These are phyloP conservation scores for Hyphodiscus hymeniophilus DNA, from an alignment of 495 filamentous ascomycete genomes.

Conservation along the genomic window DNA sequence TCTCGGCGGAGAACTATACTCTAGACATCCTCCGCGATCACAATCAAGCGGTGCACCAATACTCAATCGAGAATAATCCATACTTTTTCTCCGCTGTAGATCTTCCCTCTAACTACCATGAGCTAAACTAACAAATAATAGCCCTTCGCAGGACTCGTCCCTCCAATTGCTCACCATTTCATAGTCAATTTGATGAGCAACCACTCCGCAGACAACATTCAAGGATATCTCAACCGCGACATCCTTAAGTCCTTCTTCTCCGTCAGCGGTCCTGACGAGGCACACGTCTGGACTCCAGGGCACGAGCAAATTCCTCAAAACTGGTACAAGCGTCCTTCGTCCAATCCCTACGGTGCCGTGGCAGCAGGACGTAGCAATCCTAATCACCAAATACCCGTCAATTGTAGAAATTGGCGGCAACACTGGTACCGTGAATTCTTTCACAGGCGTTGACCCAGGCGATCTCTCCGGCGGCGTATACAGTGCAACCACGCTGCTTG, in stretches of 20 bases:
- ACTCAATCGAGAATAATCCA: constrained; percentile 9
- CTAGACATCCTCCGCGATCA: constrained; percentile 6
- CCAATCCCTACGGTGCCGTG: constrained; percentile 1
- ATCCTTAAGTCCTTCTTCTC: constrained; percentile 12
- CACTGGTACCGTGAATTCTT: constrained; percentile 43
- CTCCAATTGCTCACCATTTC: constrained; percentile 7
- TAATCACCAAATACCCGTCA: constrained; percentile 17
- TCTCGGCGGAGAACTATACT: constrained; percentile 2
- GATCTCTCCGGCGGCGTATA: constrained; percentile 44
- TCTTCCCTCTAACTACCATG: neutral
- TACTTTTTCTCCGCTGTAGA: constrained; percentile 7
- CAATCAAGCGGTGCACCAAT: neutral
- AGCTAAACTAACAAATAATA: neutral
- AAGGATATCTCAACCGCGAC: constrained; percentile 7
- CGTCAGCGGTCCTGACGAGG: constrained; percentile 5
- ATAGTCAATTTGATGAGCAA: neutral
- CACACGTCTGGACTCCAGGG: constrained; percentile 5
- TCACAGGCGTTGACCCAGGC: constrained; percentile 40
- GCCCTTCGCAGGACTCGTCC: constrained; percentile 6
- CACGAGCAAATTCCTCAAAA: constrained; percentile 8
- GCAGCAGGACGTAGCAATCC: constrained; percentile 23
- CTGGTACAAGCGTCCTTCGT: constrained; percentile 10
- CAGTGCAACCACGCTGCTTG: constrained; percentile 30
- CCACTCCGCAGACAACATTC: constrained; percentile 1
- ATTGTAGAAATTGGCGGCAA: constrained; percentile 45